Percentiles rank a stretch among this genome's conserved stretches.
These are phyloP conservation scores for Psidium guajava DNA, from an alignment of 345 rosid species.

Conservation along the genomic window DNA sequence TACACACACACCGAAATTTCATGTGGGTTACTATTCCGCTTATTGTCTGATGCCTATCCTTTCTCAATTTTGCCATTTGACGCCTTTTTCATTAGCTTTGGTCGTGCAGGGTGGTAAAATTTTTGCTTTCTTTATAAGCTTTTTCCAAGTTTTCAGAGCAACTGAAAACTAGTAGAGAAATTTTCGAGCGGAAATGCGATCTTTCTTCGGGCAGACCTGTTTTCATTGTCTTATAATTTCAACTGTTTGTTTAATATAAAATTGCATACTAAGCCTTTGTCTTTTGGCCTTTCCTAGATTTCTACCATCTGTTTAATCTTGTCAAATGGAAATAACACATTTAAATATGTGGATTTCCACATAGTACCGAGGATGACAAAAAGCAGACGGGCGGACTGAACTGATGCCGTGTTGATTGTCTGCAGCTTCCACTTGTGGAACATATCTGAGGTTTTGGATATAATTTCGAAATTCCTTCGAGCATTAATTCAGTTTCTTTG, in stretches of 20 bases:
- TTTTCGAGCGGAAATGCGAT: background rate
- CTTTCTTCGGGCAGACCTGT: background rate
- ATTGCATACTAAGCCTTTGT: background rate
- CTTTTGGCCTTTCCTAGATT: background rate
- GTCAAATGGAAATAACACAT: background rate
- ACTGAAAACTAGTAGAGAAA: background rate
- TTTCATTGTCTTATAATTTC: background rate
- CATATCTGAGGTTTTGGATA: slow-evolving; percentile 33
- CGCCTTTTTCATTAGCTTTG: background rate
- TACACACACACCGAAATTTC: slow-evolving; percentile 43
- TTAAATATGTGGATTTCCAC: background rate
- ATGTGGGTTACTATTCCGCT: slow-evolving; percentile 32
- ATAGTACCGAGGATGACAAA: slow-evolving; percentile 44
- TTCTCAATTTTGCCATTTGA: background rate
- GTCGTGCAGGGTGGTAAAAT: too few species aligned
- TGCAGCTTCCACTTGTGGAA: slow-evolving; percentile 38
- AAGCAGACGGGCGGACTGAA: slow-evolving; percentile 94
- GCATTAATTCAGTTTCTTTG: background rate
- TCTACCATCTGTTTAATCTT: background rate
- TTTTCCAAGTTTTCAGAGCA: background rate
- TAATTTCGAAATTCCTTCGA: background rate
- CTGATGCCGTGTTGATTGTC: slow-evolving; percentile 89
- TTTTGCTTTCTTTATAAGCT: background rate
- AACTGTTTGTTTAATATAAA: background rate
- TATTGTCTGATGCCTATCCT: slow-evolving; percentile 47